Percentiles rank a stretch among this genome's conserved stretches.
Conservation (phyloP, 2,329 filamentous ascomycete species). For the Penicillium sp. region DNA sequence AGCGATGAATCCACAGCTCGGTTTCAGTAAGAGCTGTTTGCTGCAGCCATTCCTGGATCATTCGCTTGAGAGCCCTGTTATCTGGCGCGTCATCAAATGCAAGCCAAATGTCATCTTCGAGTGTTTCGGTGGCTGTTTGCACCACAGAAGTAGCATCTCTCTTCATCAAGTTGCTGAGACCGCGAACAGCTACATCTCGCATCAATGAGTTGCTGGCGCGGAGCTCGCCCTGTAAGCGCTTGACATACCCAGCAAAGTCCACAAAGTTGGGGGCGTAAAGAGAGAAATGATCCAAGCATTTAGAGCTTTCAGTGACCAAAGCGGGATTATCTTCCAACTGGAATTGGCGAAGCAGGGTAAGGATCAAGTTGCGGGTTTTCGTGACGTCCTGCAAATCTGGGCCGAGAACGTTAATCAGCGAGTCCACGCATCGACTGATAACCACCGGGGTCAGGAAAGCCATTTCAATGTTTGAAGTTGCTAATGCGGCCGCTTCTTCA, state of each 20-base stretch:
- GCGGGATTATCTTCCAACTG: constrained; percentile 73
- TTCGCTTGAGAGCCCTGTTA: constrained; percentile 81
- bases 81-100: constrained; percentile 78
- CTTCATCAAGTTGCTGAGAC: constrained; percentile 94
- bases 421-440: constrained; percentile 87
- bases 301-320: constrained; percentile 76
- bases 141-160: constrained; percentile 84
- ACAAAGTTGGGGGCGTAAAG: constrained; percentile 89
- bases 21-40: constrained; percentile 85
- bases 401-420: constrained; percentile 94
- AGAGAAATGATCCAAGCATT: constrained; percentile 87
- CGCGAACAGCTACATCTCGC: constrained; percentile 81
- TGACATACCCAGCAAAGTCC: constrained; percentile 83
- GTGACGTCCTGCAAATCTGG: constrained; percentile 92
- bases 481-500: constrained; percentile 75
- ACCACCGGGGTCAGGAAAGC: constrained; percentile 82
- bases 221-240: constrained; percentile 77
- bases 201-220: constrained; percentile 72
- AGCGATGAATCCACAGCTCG: constrained; percentile 82
- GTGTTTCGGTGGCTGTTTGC: constrained; percentile 72
- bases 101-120: constrained; percentile 93
- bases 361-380: constrained; percentile 89
- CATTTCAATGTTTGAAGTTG: constrained; percentile 89
- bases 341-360: constrained; percentile 84
- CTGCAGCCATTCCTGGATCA: constrained; percentile 90